Percentiles rank a stretch among this genome's conserved stretches.
phyloP scores from a whole-genome alignment of 2,329 filamentous ascomycete genomes.

The Elsinoe fawcettii region DNA sequence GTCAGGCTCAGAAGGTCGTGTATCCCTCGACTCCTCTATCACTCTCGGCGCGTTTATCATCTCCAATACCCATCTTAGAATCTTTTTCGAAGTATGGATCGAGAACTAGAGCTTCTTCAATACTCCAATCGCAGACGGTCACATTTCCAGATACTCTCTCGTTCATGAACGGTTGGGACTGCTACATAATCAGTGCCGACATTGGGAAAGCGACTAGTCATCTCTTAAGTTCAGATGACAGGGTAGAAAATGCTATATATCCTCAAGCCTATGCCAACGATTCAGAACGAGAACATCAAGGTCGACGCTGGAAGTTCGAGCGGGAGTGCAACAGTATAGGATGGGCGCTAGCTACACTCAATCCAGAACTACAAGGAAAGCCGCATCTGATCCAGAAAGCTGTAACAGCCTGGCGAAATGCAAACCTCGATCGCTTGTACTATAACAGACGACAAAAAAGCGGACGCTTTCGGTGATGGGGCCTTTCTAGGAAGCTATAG shows the following conservation, averaged over 20 bases:
- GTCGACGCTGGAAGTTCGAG: conserved; percentile 91
- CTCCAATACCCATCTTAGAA: too few relatives aligned
- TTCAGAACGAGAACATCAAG: conserved; percentile 89
- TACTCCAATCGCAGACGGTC: background rate
- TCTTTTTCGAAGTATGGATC: background rate
- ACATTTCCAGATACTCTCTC: background rate
- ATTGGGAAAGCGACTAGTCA: conserved; percentile 94
- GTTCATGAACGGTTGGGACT: background rate
- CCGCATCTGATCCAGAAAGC: conserved; percentile 92
- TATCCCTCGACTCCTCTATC: too few relatives aligned
- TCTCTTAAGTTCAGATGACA: conserved; percentile 77
- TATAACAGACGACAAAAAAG: too few relatives aligned
- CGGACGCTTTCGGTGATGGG: too few relatives aligned
- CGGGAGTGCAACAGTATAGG: conserved; percentile 97
- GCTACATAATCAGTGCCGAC: conserved; percentile 91
- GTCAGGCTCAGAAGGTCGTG: too few relatives aligned
- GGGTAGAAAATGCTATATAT: conserved; percentile 97
- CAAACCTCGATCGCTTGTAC: too few relatives aligned
- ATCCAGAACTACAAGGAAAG: conserved; percentile 84
- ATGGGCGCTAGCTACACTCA: conserved; percentile 90
- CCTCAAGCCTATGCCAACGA: conserved; percentile 72
- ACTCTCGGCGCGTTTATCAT: too few relatives aligned
- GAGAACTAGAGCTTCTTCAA: background rate
- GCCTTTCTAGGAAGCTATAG: too few relatives aligned
- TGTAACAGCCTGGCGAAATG: conserved; percentile 93